Evolutionary conservation across 2,329 filamentous ascomycete species (phyloP).

Genomic region (Trichoderma sp.): DNA sequence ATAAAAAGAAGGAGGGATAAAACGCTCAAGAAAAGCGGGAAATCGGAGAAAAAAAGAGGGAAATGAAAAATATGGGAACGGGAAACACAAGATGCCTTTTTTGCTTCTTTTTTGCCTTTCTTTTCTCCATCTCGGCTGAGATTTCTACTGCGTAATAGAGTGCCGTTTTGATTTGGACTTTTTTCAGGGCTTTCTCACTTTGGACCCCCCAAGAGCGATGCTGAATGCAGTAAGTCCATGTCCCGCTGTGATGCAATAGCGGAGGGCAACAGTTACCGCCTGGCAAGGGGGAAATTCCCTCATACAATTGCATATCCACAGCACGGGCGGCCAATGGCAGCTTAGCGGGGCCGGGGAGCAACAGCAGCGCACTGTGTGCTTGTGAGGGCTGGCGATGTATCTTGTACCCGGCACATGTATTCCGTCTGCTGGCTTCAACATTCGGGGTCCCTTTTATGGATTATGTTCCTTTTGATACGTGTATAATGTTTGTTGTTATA

Average conservation of each 20-base stretch:
- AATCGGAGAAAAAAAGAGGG: background rate
- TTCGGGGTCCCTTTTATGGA: background rate
- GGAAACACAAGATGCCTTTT: background rate
- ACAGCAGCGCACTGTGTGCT: background rate
- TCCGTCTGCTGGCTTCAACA: background rate
- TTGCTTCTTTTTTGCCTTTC: too few species aligned
- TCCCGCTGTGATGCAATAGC: constrained; percentile 20
- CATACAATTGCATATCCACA: constrained; percentile 23
- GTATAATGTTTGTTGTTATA: background rate
- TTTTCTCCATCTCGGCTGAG: background rate
- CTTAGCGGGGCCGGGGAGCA: background rate
- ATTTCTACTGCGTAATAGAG: background rate
- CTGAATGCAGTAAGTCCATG: constrained; percentile 19
- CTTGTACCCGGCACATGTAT: background rate
- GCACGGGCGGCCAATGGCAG: background rate
- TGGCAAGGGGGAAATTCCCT: constrained; percentile 17
- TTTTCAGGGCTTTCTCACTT: background rate
- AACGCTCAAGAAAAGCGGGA: background rate
- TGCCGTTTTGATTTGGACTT: background rate
- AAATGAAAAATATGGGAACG: background rate
- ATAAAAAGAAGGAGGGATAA: background rate
- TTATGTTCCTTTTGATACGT: background rate
- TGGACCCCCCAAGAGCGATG: constrained; percentile 1
- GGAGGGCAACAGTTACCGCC: background rate
- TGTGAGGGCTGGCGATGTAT: background rate